phyloP scores from a whole-genome alignment of 192 early-diverging fungal genomes.

The Lobulomyces angularis region DNA sequence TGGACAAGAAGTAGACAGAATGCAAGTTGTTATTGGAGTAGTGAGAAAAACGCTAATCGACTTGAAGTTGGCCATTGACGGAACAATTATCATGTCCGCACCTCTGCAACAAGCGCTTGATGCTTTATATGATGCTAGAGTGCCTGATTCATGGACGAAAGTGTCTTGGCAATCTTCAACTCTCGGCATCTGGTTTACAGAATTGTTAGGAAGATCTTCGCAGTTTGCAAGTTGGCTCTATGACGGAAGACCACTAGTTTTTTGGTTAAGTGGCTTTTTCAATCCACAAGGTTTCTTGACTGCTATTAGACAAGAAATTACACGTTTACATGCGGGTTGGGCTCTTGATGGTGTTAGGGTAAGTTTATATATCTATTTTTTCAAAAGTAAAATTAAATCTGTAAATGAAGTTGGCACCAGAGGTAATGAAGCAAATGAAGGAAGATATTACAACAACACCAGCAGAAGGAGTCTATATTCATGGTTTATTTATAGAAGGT shows the following conservation, averaged over 20 bases:
- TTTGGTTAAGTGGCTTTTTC: constrained; percentile 54
- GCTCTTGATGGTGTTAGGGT: constrained; percentile 50
- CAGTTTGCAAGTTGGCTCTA: constrained; percentile 51
- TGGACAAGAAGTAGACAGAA: constrained; percentile 50
- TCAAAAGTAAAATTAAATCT: constrained; percentile 1
- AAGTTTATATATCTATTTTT: not conserved
- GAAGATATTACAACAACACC: constrained; percentile 50
- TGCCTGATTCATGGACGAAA: constrained; percentile 44
- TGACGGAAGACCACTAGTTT: constrained; percentile 50
- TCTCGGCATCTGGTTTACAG: constrained; percentile 47
- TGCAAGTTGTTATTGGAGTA: constrained; percentile 42
- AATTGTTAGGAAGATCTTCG: constrained; percentile 32
- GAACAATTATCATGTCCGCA: constrained; percentile 46
- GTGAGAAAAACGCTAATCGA: constrained; percentile 41
- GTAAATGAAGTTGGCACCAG: constrained; percentile 32
- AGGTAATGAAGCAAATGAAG: constrained; percentile 62
- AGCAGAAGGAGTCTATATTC: constrained; percentile 50
- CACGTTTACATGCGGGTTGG: constrained; percentile 44
- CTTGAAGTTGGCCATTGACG: constrained; percentile 53
- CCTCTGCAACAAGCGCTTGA: constrained; percentile 50
- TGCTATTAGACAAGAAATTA: constrained; percentile 53
- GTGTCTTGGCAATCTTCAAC: constrained; percentile 44
- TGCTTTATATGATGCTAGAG: constrained; percentile 47
- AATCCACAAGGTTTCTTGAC: constrained; percentile 61
- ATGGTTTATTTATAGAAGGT: constrained; percentile 56